Evolutionary conservation across 108 stramenopile species (phyloP), one percentile per base, ranked within the genome.

Genomic region (Cyclotella kingstonii): DNA sequence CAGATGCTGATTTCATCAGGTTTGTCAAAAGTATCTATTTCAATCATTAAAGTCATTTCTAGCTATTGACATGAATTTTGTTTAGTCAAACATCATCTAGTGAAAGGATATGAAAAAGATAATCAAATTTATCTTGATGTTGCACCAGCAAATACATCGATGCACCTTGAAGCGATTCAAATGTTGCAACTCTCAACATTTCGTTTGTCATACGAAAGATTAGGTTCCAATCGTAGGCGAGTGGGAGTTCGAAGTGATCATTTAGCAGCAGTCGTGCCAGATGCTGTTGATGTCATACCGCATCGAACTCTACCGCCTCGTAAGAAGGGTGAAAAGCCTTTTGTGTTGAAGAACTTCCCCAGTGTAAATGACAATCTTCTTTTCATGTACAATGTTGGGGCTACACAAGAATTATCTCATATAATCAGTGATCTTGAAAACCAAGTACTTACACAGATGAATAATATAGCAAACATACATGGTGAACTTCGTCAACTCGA

Each of bases 371-470:
- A 84, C 8, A 56, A 63, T 27, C 71, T 66, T 4, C 50, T 90
- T 4, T 90, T 90, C 60, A 79, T 81, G 84, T 66, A 81, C 58
- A 77, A 65, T 52, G 64, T 90, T 1, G 89, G 82, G 14, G 89
- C 89, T 15, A 77, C 81, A 1, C 83, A 90, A 63, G 86, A 85
- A 69, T 53, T 90, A 19, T 58, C 68, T 34, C 43, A 30, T 23
- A 33, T 63, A 22, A 34, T 81, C 26, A 66, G 49, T 14, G 19
- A 45, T 33, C 47, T 90, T 8, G 39, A 77, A 36, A 59, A 27
- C 23, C 45, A 57, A 44, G 42, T 81, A 30, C 30, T 63, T 27
- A 28, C 30, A 8, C 76, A 76, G 40, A 66, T 70, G 62, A 15
- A 68, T n/a, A 38, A 81, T 48, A 67, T 69, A 43, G 53, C 73